Conservation (phyloP, 1,284 basidiomycete species). For the Leccinum laetum region DNA sequence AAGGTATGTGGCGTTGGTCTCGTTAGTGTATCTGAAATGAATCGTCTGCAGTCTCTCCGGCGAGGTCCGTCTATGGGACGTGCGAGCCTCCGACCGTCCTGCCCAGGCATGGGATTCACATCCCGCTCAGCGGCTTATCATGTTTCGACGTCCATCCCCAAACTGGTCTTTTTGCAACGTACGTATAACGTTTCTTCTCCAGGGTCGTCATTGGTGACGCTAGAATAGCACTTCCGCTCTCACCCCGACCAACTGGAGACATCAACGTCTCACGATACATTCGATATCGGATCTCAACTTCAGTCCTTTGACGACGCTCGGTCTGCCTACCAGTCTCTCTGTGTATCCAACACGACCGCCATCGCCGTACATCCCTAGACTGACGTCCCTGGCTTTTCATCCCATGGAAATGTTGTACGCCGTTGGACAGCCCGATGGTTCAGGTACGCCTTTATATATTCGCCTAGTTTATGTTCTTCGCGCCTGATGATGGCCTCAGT, state of each 20-base stretch:
- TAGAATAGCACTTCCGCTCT: slow-evolving; percentile 60
- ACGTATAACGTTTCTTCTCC: slow-evolving; percentile 34
- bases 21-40: background rate
- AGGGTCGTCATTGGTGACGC: slow-evolving; percentile 2
- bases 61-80: slow-evolving; percentile 92
- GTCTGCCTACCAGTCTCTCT: slow-evolving; percentile 52
- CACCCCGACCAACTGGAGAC: slow-evolving; percentile 55
- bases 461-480: background rate
- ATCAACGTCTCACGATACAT: slow-evolving; percentile 62
- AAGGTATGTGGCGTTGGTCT: slow-evolving; percentile 51
- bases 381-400: slow-evolving; percentile 71
- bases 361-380: slow-evolving; percentile 61
- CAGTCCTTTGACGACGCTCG: slow-evolving; percentile 48
- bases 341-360: slow-evolving; percentile 53
- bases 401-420: slow-evolving; percentile 81
- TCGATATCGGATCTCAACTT: slow-evolving; percentile 42
- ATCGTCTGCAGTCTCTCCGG: slow-evolving; percentile 73
- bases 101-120: slow-evolving; percentile 69
- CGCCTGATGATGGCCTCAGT: slow-evolving; percentile 32
- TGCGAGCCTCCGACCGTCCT: slow-evolving; percentile 68
- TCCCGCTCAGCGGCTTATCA: slow-evolving; percentile 65
- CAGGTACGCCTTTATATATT: slow-evolving; percentile 45
- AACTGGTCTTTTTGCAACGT: slow-evolving; percentile 88
- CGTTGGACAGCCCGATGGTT: slow-evolving; percentile 71
- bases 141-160: slow-evolving; percentile 89